phyloP scores from a whole-genome alignment of 2,329 filamentous ascomycete genomes.

The Talaromyces sp. region DNA sequence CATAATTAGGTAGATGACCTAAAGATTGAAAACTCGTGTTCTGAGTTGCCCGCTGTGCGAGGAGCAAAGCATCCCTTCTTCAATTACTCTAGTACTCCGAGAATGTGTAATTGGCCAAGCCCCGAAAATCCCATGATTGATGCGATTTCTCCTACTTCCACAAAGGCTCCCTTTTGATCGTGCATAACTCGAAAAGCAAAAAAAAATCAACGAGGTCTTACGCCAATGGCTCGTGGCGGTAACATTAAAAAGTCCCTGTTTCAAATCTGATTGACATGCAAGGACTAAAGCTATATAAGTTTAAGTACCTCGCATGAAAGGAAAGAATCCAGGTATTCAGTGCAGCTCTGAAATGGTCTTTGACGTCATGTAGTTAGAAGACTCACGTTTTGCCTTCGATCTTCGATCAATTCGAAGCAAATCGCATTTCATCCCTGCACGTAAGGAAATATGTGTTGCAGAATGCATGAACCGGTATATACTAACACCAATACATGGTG shows the following conservation, averaged over 20 bases:
- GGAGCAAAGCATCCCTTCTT: background rate
- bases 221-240: background rate
- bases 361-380: background rate
- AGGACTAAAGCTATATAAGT: background rate
- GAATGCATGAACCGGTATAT: background rate
- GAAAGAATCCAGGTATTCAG: background rate
- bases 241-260: background rate
- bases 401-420: background rate
- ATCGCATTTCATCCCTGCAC: background rate
- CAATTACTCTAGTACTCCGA: conserved; percentile 2
- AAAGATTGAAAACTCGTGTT: background rate
- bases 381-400: background rate
- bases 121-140: background rate
- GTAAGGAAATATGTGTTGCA: background rate
- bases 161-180: background rate
- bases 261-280: background rate
- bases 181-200: background rate
- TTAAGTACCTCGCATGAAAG: conserved; percentile 2
- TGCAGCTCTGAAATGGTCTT: background rate
- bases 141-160: background rate
- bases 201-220: background rate
- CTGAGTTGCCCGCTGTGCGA: background rate
- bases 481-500: background rate
- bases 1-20: background rate
- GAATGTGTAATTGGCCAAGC: background rate